Conservation (phyloP, 805 yeast species). For the Lachancea cidri region DNA sequence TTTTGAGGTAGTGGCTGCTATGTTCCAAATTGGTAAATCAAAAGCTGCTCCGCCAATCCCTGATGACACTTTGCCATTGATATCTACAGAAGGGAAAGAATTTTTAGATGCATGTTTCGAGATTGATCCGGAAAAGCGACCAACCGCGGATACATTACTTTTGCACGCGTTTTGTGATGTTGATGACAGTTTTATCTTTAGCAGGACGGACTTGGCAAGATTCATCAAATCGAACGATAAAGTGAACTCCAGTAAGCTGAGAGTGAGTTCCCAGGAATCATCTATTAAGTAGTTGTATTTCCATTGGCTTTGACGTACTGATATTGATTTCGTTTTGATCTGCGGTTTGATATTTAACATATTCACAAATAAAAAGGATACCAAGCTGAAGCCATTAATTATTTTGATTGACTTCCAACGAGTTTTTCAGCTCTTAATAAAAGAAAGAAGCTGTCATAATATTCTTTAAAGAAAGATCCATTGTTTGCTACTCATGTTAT, state of each 20-base stretch:
- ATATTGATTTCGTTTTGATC: too few species aligned
- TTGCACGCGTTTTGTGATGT: constrained; percentile 47
- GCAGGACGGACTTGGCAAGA: constrained; percentile 49
- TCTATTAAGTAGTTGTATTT: too few species aligned
- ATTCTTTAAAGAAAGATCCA: too few species aligned
- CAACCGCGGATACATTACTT: constrained; percentile 70
- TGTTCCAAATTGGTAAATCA: constrained; percentile 80
- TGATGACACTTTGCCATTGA: constrained; percentile 66
- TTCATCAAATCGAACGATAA: constrained; percentile 44
- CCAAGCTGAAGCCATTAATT: too few species aligned
- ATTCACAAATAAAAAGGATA: too few species aligned
- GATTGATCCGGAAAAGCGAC: constrained; percentile 75
- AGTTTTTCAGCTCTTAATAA: too few species aligned
- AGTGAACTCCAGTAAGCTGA: constrained; percentile 26
- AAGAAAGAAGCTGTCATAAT: too few species aligned
- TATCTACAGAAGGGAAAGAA: constrained; percentile 59
- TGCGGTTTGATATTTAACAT: too few species aligned
- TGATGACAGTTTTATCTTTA: constrained; percentile 43
- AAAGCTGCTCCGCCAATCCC: constrained; percentile 95
- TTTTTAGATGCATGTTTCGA: constrained; percentile 75
- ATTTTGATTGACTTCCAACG: too few species aligned
- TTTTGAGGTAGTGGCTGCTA: constrained; percentile 90
- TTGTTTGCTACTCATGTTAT: too few species aligned
- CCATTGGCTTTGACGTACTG: too few species aligned
- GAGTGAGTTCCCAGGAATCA: constrained; percentile 19